These are phyloP conservation scores for Globisporangium iwayamae DNA, from an alignment of 352 stramenopile species.

Conservation along the genomic window DNA sequence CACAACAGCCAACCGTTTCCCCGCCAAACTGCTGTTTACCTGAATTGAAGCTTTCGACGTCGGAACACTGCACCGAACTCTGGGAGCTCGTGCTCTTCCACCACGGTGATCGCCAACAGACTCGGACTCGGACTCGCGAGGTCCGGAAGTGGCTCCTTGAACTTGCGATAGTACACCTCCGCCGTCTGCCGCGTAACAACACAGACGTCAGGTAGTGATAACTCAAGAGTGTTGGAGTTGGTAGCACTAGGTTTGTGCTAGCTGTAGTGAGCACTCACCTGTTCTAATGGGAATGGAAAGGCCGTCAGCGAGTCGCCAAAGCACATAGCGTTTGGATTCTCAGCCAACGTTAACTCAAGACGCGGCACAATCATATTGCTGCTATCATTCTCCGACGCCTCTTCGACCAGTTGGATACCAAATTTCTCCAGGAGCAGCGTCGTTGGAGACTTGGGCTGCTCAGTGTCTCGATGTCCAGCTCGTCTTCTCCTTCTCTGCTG, in stretches of 20 bases:
- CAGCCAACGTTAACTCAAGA: constrained; percentile 32
- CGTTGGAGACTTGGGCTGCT: constrained; percentile 20
- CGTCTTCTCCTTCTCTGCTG: constrained; percentile 8
- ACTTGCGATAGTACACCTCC: constrained; percentile 77
- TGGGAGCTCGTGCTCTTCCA: constrained; percentile 48
- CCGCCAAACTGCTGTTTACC: constrained; percentile 17
- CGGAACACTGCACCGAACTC: constrained; percentile 62
- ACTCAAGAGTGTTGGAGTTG: background rate
- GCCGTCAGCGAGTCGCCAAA: constrained; percentile 47
- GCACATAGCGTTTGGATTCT: constrained; percentile 36
- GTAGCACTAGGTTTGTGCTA: background rate
- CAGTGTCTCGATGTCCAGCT: background rate
- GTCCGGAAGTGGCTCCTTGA: constrained; percentile 73
- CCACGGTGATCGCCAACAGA: constrained; percentile 32
- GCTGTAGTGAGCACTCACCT: constrained; percentile 26
- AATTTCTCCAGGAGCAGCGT: constrained; percentile 35
- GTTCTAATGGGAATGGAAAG: constrained; percentile 57
- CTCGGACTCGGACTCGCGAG: constrained; percentile 28
- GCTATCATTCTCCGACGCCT: constrained; percentile 10
- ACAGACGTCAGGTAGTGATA: background rate
- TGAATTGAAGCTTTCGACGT: constrained; percentile 53
- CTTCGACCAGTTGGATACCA: constrained; percentile 33
- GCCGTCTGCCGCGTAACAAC: constrained; percentile 28
- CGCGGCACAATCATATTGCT: constrained; percentile 21
- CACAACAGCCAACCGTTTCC: too few relatives aligned